These are phyloP conservation scores for Rhodotorula sp. DNA, from an alignment of 1,284 basidiomycete genomes.

Conservation along the genomic window DNA sequence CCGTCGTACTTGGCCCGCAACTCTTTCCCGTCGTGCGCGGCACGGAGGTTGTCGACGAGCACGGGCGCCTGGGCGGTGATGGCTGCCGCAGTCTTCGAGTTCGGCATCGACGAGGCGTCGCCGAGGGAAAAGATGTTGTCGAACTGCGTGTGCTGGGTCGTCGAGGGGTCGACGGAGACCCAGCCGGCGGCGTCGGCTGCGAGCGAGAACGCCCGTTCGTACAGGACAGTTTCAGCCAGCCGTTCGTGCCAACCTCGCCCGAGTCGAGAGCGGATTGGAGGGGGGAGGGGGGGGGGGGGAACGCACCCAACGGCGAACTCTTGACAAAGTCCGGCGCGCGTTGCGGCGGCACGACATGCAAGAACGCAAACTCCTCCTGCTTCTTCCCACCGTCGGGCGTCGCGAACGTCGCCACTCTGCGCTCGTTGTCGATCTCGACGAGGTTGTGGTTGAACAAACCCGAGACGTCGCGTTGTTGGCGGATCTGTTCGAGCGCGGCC, in stretches of 20 bases:
- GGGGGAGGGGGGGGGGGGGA: neutral
- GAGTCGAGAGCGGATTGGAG: too few relatives aligned
- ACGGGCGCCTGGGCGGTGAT: conserved; percentile 91
- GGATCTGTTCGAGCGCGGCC: conserved; percentile 73
- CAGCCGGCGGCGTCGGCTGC: conserved; percentile 77
- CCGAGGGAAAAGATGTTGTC: conserved; percentile 85
- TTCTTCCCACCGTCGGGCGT: conserved; percentile 59
- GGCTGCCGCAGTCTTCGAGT: conserved; percentile 93
- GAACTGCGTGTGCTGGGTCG: conserved; percentile 76
- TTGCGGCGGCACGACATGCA: conserved; percentile 91
- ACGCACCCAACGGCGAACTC: conserved; percentile 47
- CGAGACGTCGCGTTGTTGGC: conserved; percentile 73
- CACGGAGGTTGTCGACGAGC: conserved; percentile 79
- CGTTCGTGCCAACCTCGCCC: too few relatives aligned
- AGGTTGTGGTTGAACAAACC: conserved; percentile 83
- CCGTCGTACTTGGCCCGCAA: conserved; percentile 54
- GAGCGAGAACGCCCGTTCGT: too few relatives aligned
- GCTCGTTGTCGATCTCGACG: conserved; percentile 64
- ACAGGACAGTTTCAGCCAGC: too few relatives aligned
- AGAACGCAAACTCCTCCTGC: conserved; percentile 57
- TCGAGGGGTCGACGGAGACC: conserved; percentile 79
- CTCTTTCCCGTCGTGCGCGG: conserved; percentile 65
- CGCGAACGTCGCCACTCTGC: conserved; percentile 80
- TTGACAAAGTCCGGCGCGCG: conserved; percentile 82
- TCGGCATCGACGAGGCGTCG: conserved; percentile 86